Conservation (phyloP, 176 grass and related monocot species). For the Oryza brachyantha region DNA sequence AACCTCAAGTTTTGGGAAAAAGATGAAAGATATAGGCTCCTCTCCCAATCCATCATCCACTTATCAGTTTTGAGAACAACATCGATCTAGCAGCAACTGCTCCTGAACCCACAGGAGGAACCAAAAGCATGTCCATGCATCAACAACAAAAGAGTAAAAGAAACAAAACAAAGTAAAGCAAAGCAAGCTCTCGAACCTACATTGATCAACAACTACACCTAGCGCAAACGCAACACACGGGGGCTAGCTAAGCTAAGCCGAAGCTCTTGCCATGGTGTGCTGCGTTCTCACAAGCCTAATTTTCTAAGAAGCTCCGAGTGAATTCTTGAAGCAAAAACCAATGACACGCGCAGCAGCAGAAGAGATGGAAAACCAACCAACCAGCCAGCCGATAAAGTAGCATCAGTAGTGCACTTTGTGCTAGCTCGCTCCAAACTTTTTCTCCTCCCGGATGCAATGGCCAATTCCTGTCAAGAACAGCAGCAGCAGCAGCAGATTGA, state of each 20-base stretch:
- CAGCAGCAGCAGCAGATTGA: not conserved
- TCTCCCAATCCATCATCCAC: conserved; percentile 26
- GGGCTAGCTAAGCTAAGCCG: conserved; percentile 27
- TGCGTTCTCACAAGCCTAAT: conserved; percentile 44
- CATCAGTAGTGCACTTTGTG: not conserved
- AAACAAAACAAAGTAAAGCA: conserved; percentile 50
- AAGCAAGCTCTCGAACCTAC: conserved; percentile 43
- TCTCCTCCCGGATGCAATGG: conserved; percentile 20
- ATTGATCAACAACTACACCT: conserved; percentile 49
- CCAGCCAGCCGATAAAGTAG: conserved; percentile 34
- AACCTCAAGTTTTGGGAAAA: not conserved
- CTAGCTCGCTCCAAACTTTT: conserved; percentile 20
- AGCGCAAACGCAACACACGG: conserved; percentile 45
- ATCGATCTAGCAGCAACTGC: conserved; percentile 7
- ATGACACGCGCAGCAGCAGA: conserved; percentile 29
- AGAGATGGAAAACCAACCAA: conserved; percentile 48
- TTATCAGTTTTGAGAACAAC: conserved; percentile 34
- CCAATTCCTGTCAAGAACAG: not conserved
- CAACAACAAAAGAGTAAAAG: conserved; percentile 22
- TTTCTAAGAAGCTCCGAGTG: conserved; percentile 34
- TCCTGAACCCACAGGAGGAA: conserved; percentile 38
- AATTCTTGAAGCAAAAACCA: conserved; percentile 66
- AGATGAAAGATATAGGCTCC: conserved; percentile 17
- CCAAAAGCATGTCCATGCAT: conserved; percentile 37
- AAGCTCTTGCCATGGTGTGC: conserved; percentile 1